Evolutionary conservation across 1,284 basidiomycete species (phyloP), one percentile per base, ranked within the genome.

Genomic region (Papiliotrema fonsecae): DNA sequence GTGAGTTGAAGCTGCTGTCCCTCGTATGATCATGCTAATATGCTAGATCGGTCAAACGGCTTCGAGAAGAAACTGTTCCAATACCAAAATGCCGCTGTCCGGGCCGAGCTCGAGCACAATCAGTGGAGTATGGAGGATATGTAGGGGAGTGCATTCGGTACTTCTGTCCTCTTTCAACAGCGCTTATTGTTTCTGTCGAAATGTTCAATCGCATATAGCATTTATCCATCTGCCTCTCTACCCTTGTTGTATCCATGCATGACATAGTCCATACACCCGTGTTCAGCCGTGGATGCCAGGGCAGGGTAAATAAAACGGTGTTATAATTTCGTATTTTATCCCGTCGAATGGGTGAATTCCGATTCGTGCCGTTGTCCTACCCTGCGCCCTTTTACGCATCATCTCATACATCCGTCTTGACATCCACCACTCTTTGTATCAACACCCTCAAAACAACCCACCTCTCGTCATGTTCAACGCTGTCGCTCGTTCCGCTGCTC

Each of bases 51-150:
- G 49, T 83, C 90, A 1, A 98, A 86, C 57, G 94, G 94, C 1
- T 97, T 94, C 58, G 94, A 98, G 76, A 88, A 87, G 77, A 91
- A 90, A 61, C 77, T 83, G 49, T 92, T 93, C 77, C 88, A 93
- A 70, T 81, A 79, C 47, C 77, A 80, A 54, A 93, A 93, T 65
- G 81, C 86, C 28, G 78, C 78, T 61, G 82, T 82, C 67, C 81
- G 88, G 46, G 78, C 74, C 49, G 81, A 81, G 11, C 70, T 80
- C 31, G 88, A 88, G 66, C 84, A 84, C 51, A 85, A 89, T 62
- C 76, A 83, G 55, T 92, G 86, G 86, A 83, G 87, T 57, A 84
- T 87, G 50, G 90, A 94, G 57, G 90, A 93, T 64, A 91, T 94
- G 90, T 94, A 60, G 39, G 13, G 43, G 27, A 9, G 26, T 46